Evolutionary conservation across 225 moss, liverwort and hornwort genomes (phyloP), one percentile per base, ranked within the genome.

Genomic region (Polytrichum commune): DNA sequence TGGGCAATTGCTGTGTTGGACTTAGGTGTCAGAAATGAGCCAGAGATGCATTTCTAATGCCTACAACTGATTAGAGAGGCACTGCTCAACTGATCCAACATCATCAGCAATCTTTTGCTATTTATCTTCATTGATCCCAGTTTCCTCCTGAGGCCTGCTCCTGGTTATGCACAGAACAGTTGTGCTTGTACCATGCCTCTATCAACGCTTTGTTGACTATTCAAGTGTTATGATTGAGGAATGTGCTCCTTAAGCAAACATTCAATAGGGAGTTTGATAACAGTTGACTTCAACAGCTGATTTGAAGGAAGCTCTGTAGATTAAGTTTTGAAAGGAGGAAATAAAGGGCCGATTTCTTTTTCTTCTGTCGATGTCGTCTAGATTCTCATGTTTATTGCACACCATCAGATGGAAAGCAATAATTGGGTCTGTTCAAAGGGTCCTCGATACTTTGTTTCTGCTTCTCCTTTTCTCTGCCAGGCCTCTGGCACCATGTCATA

Each of bases 281-380:
- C 20, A 25, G 22, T 27, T 54, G 67, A 67, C 28, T 9, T 26
- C 53, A 53, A 23, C 67, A 67, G 27, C 68, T 27, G 53, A 58
- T 54, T 27, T 55, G 18, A 54, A 35, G 68, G 54, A 68, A 5
- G 53, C 24, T 68, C 26, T 68, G 53, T 55, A 68, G 53, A 53
- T 26, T 68, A 68, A 18, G 19, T 54, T 53, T 22, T 69, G 69
- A 32, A 56, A 28, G 56, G 57, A 69, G n/a, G 58, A 60, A 69
- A 69, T 69, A 69, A 69, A 69, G 69, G 56, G 22, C 30, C 23
- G 24, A 29, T 27, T 69, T 30, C 2, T 69, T 69, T 13, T 13
- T 29, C 19, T 29, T 68, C 46, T 66, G 22, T 7, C 9, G 5
- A 66, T 66, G 27, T 28, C 46, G 18, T 28, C 27, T 63, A 63